Base-by-base conservation (phyloP, 331 rosid species). In the Rhamnella rubrinervis region DNA sequence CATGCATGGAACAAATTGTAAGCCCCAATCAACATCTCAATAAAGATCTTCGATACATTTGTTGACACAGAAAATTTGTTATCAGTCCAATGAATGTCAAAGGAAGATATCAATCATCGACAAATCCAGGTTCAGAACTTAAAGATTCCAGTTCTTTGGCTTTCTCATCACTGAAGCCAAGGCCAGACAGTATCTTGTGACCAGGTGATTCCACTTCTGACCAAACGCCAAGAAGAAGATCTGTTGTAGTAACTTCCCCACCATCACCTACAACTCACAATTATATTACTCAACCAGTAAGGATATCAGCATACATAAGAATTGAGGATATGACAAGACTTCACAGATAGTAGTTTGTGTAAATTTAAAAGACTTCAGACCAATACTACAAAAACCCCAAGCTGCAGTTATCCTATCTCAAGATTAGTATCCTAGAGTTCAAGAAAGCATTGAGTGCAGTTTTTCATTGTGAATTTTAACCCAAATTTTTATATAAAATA, bases 191-290 rank as follows among this genome's bases (percentile, higher is more conserved):
- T 72, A 87, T 82, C 68, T 83, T 85, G 76, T 76, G 77, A 67
- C 93, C 88, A 0, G 83, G 90, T 12, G 89, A 87, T 67, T 80
- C 83, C 66, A 50, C 80, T 66, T 87, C 88, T 13, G 81, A 74
- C 96, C 96, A 89, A 50, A 87, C 71, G 69, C 90, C 96, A 47
- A 92, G 85, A 71, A 89, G 86, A 39, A 85, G 35, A 84, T 80
- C 75, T 38, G 77, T 75, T 21, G 93, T 81, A 55, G 84, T 79
- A 67, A 87, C 51, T 79, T 92, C 90, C 63, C 84, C 85, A 18
- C 75, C 69, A 41, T 71, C 78, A 13, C 66, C 93, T 89, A 80
- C 83, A 73, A 70, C 35, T 73, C 44, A 65, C 19, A 63, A 13
- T 25, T 17, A 65, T 31, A 53, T 55, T 16, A 52, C 69, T 63